Evolutionary conservation across 441 rosid genomes (phyloP).

Genomic region (Pelargonium fulgidum): DNA sequence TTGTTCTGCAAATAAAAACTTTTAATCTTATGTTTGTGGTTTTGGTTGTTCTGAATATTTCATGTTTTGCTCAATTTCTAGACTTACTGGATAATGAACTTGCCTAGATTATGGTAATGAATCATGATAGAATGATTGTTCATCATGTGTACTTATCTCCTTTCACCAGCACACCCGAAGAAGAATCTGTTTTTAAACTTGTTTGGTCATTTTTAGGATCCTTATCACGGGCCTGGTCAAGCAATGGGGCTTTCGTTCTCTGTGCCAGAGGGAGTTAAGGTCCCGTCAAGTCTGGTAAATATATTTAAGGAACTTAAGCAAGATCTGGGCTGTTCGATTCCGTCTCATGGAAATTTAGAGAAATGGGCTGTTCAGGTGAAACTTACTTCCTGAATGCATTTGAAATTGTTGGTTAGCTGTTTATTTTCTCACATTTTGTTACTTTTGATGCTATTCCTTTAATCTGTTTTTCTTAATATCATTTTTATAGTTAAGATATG

Average conservation of each 20-base stretch:
- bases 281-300: constrained; percentile 77
- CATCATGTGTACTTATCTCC: neutral
- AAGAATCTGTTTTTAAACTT: neutral
- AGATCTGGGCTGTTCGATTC: constrained; percentile 81
- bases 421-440: neutral
- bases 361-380: constrained; percentile 81
- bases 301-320: constrained; percentile 78
- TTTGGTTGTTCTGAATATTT: too few species aligned
- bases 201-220: constrained; percentile 41
- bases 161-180: neutral
- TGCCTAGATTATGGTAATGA: neutral
- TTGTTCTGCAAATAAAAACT: neutral
- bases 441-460: neutral
- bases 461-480: neutral
- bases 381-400: neutral
- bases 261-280: constrained; percentile 68
- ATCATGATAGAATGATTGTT: neutral
- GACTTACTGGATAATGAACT: neutral
- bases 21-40: too few species aligned
- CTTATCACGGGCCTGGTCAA: constrained; percentile 94
- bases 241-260: constrained; percentile 98
- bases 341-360: constrained; percentile 79
- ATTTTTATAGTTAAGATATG: neutral
- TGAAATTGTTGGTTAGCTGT: neutral
- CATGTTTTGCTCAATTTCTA: too few species aligned